Base-by-base conservation (phyloP, 306 rosid species). In the Prunus salicina region DNA sequence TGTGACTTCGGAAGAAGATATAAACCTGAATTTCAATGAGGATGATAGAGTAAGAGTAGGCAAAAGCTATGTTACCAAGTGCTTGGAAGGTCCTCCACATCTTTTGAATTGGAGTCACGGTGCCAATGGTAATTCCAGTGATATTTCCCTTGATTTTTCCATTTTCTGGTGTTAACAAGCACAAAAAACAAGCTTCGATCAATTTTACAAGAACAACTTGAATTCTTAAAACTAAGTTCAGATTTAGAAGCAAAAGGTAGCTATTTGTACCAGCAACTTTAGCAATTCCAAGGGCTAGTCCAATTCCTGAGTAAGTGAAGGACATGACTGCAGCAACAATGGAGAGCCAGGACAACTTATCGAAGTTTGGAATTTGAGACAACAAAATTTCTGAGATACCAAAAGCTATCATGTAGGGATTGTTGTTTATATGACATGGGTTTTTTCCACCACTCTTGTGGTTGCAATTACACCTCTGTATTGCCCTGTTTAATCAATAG, bases 11-110 rank as follows among this genome's bases (percentile, higher is more conserved):
- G 27, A 15, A 43, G 69, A 22, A 65, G 67, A 45, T 64, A 70
- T 28, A 20, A 76, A 89, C 98, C 93, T 93, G 97, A 85, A 93
- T 93, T 89, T 93, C 97, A 10, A 93, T 84, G 20, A 93, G 93
- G 85, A 91, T 87, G 76, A 88, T 72, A 15, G 98, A 93, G 88
- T 87, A 93, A 15, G 97, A 89, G 81, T 88, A 91, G 9, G 98
- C 98, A 79, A 93, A 93, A 76, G 98, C 97, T 38, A 91, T 88
- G 85, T 91, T 85, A 50, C 98, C 97, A 72, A 91, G 91, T 72
- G 98, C 93, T 87, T 88, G 92, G 79, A 89, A 89, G 81, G 87
- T 89, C 76, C 89, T 83, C 97, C 98, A 91, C 32, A 86, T 76
- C 75, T 93, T 93, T 8, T 89, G 80, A 8, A 88, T 68, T 72